phyloP scores from a whole-genome alignment of 169 alveolate genomes.

The Plasmodium yoelii region DNA sequence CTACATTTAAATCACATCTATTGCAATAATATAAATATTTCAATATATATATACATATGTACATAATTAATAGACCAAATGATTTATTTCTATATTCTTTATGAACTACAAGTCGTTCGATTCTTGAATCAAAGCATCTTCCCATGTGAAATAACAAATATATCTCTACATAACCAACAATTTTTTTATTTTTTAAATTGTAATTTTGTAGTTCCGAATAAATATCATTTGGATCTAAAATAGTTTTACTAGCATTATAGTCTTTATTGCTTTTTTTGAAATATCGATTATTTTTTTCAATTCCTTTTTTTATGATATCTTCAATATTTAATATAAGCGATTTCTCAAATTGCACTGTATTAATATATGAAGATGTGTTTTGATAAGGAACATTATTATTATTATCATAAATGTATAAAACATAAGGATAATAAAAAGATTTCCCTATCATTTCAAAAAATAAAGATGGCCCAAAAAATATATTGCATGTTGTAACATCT shows the following conservation, averaged over 20 bases:
- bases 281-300: constrained; percentile 27
- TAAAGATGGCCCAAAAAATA: constrained; percentile 32
- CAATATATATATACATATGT: constrained; percentile 76
- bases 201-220: constrained; percentile 24
- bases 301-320: constrained; percentile 55
- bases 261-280: constrained; percentile 11
- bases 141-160: constrained; percentile 85
- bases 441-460: constrained; percentile 73
- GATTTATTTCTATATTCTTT: constrained; percentile 81
- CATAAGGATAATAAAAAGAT: constrained; percentile 65
- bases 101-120: constrained; percentile 83
- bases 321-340: constrained; percentile 60
- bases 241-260: constrained; percentile 5
- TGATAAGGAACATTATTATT: neutral
- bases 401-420: constrained; percentile 40
- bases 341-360: constrained; percentile 30
- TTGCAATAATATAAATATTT: constrained; percentile 78
- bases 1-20: constrained; percentile 81
- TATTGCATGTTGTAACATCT: constrained; percentile 67
- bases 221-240: constrained; percentile 24
- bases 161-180: constrained; percentile 83
- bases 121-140: constrained; percentile 83
- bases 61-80: constrained; percentile 77
- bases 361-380: neutral
- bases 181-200: constrained; percentile 22